Evolutionary conservation across 192 early-diverging fungal genomes (phyloP).

Genomic region (Piromyces finnis): DNA sequence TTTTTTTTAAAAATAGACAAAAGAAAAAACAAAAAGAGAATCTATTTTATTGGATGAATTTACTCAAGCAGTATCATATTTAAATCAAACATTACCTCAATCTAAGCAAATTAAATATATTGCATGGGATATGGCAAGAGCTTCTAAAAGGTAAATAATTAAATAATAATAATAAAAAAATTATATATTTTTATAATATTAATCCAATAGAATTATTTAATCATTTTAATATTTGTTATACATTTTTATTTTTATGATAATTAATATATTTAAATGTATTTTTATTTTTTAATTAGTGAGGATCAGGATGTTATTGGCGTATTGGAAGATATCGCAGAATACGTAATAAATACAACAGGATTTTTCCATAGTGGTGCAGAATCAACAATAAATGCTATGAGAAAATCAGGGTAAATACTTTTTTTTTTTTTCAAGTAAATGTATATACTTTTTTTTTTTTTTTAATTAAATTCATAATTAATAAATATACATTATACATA

Average conservation of each 20-base stretch:
- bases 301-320: slow-evolving; percentile 78
- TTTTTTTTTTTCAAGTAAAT: too few relatives aligned
- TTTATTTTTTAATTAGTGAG: slow-evolving; percentile 11
- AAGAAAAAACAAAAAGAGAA: slow-evolving; percentile 79
- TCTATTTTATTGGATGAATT: slow-evolving; percentile 74
- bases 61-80: slow-evolving; percentile 54
- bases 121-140: slow-evolving; percentile 96
- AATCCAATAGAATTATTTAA: too few relatives aligned
- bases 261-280: background rate
- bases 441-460: background rate
- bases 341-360: slow-evolving; percentile 66
- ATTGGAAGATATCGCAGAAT: slow-evolving; percentile 74
- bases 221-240: background rate
- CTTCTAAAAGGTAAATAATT: slow-evolving; percentile 61
- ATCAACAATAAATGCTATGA: slow-evolving; percentile 16
- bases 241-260: background rate
- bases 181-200: too few relatives aligned
- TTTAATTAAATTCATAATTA: too few relatives aligned
- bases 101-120: slow-evolving; percentile 71
- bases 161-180: too few relatives aligned
- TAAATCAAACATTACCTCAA: slow-evolving; percentile 76
- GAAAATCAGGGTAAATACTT: background rate
- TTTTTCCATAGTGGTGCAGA: slow-evolving; percentile 84
- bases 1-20: slow-evolving; percentile 22
- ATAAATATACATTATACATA: too few relatives aligned